These are phyloP conservation scores for Capsicum chinense DNA, from an alignment of 257 asterid species.

Conservation along the genomic window DNA sequence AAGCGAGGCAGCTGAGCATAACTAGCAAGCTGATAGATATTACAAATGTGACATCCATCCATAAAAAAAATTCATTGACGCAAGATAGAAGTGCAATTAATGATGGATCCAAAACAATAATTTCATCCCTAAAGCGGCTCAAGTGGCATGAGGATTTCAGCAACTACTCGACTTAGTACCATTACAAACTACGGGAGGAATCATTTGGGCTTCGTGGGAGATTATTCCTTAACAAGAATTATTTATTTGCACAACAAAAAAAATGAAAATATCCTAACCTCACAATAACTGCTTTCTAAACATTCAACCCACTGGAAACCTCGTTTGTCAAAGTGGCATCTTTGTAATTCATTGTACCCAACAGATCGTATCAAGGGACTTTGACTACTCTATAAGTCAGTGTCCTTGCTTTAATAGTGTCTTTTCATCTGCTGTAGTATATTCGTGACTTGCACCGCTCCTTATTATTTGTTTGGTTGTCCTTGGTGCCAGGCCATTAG, in stretches of 20 bases:
- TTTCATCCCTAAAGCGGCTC: neutral
- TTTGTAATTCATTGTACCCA: neutral
- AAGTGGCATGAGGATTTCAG: neutral
- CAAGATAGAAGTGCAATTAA: neutral
- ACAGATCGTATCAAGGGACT: neutral
- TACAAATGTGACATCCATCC: neutral
- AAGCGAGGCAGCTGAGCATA: neutral
- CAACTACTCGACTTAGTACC: neutral
- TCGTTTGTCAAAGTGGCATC: conserved; percentile 10
- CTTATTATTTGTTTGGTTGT: too few species aligned
- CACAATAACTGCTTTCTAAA: neutral
- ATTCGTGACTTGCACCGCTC: too few species aligned
- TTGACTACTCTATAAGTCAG: neutral
- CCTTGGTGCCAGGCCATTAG: too few species aligned
- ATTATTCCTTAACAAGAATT: neutral
- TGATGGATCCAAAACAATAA: neutral
- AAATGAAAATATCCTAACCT: neutral
- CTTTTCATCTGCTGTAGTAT: neutral
- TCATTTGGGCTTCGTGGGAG: neutral
- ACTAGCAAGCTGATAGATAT: neutral
- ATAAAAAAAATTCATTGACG: neutral
- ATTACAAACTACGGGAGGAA: neutral
- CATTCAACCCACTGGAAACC: conserved; percentile 10
- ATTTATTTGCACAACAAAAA: neutral
- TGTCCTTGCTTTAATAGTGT: neutral